Base-by-base conservation (phyloP, 2,329 filamentous ascomycete genomes). In the Corinectria fuckeliana region DNA sequence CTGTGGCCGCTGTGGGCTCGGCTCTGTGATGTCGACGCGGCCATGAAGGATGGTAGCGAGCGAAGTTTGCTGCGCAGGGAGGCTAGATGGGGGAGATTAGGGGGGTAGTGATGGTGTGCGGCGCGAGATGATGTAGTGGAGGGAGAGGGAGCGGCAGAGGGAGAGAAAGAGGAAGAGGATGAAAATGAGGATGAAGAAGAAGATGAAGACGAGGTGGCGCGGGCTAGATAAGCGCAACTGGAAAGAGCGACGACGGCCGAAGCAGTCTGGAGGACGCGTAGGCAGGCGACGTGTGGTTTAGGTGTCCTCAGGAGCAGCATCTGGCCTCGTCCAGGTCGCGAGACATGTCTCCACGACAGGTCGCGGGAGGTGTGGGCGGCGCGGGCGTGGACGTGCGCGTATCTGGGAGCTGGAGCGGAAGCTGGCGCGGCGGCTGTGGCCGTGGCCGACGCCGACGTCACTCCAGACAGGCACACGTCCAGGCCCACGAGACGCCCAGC, bases 21-120 rank as follows among this genome's bases (percentile, higher is more conserved):
- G 65, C 75, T 74, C 50, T 74, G 70, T 13, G 68, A 56, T 36
- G 68, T 65, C 62, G 70, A 67, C 57, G 70, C 70, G 68, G 75
- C 73, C 61, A 72, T 60, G 51, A 71, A 58, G 34, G 55, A 63
- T 38, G 58, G 67, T 48, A 42, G 47, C 36, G 62, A 61, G 60
- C 58, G 58, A 41, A 67, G 36, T 56, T 56, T 67, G 54, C 50
- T 66, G 50, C 67, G 65, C 28, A 71, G 60, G 18, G 62, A 50
- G 32, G 60, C 50, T 41, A 71, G 61, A 58, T 69, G 63, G 28
- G 69, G 69, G 34, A 71, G 52, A 48, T 64, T 64, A 56, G 53
- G 52, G 32, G 57, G 65, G n/a, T n/a, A 50, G 56, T 30, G 18
- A 41, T 39, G 50, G 55, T 49, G 23, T 56, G 36, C n/a, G 58